phyloP scores from a whole-genome alignment of 1,284 basidiomycete genomes.

The Vanrija humicola region DNA sequence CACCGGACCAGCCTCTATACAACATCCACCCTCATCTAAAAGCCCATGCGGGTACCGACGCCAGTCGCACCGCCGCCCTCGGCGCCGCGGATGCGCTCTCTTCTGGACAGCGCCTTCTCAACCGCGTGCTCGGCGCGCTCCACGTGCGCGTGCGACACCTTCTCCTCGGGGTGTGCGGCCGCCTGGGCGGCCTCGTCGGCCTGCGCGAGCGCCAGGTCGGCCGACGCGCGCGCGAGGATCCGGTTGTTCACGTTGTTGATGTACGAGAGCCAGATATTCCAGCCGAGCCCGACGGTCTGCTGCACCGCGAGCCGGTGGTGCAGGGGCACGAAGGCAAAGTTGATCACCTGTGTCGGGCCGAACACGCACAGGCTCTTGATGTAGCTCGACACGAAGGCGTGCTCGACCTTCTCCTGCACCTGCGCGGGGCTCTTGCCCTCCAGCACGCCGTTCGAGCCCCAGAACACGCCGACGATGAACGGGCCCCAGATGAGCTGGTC shows the following conservation, averaged over 20 bases:
- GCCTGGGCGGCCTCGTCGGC: not conserved
- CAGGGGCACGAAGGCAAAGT: constrained; percentile 71
- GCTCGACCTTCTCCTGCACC: constrained; percentile 38
- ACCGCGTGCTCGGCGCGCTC: constrained; percentile 1
- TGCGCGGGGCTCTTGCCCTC: constrained; percentile 39
- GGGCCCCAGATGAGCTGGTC: constrained; percentile 1
- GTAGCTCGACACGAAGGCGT: constrained; percentile 38
- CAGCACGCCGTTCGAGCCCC: constrained; percentile 39
- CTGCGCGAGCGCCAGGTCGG: constrained; percentile 16
- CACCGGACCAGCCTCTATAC: no score
- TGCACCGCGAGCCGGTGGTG: constrained; percentile 74
- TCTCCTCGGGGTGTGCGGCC: not conserved
- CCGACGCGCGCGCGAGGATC: constrained; percentile 17
- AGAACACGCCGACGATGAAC: constrained; percentile 27
- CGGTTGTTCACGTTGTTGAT: constrained; percentile 40
- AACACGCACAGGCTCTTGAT: constrained; percentile 57
- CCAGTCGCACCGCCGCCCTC: constrained; percentile 33
- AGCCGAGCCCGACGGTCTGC: constrained; percentile 71
- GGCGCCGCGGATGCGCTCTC: constrained; percentile 16
- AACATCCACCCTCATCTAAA: not conserved
- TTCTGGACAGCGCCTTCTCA: constrained; percentile 2
- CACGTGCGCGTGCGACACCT: not conserved
- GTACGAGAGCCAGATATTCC: constrained; percentile 55
- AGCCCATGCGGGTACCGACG: constrained; percentile 37
- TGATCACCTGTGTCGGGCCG: constrained; percentile 72